Base-by-base conservation (phyloP, 2,329 filamentous ascomycete genomes). In the Fusarium nanum region DNA sequence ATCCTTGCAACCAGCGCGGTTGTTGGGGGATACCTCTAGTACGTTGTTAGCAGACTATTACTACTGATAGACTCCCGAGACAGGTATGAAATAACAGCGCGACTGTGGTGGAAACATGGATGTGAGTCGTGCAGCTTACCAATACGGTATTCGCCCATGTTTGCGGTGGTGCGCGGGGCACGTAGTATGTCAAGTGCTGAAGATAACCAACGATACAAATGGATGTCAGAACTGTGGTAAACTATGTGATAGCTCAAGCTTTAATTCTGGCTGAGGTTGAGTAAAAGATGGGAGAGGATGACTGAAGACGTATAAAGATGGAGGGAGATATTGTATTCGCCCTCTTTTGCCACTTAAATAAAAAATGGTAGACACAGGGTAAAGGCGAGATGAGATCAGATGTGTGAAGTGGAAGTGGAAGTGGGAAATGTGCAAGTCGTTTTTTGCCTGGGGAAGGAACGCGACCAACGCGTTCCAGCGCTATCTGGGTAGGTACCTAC, bases 1-100 rank as follows among this genome's bases (percentile, higher is more conserved):
- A 76, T 90, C 90, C 68, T 90, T 86, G 83, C 94, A 98, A 53
- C 83, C 88, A 56, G 94, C 93, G 62, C 94, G 91, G 74, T 86
- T 88, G 77, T 87, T 91, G 47, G 84, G 81, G n/a, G 92, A 88
- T 32, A 91, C 73, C 79, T 97, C 94, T 97, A 75, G n/a, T 30
- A 27, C 20, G 49, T 32, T 32, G 57, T 73, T 44, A 72, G 64
- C 32, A 55, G 70, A 41, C 62, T 48, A 46, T 28, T 55, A 54
- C 37, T 55, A 54, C 37, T 45, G 41, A 40, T 57, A 58, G 40
- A 62, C 47, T 53, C 47, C 32, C 12, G 41, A 37, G 5, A 37
- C 13, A 42, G 23, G 25, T 44, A 48, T 34, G 50, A 45, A 47
- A 37, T 58, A 45, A 42, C 28, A 58, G 46, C 37, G 30, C 42